These are phyloP conservation scores for Yamadazyma kanchanaburiensis DNA, from an alignment of 1,139 yeast genomes.

Conservation along the genomic window DNA sequence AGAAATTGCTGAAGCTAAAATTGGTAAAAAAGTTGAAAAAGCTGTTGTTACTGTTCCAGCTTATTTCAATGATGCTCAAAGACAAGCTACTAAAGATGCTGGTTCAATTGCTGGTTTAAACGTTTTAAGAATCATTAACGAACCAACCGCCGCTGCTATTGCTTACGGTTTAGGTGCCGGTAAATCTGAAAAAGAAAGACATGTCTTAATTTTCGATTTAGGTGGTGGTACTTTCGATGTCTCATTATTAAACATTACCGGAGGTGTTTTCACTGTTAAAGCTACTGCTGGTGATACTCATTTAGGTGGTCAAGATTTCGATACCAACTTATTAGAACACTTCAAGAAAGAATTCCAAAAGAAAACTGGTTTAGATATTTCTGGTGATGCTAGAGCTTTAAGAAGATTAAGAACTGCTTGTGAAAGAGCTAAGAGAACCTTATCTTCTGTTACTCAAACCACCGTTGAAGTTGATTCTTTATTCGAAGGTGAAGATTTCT, in stretches of 20 bases:
- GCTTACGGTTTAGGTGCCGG: slow-evolving; percentile 56
- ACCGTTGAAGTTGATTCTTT: slow-evolving; percentile 95
- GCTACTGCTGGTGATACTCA: slow-evolving; percentile 99
- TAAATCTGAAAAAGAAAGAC: slow-evolving; percentile 73
- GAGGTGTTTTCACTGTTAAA: slow-evolving; percentile 96
- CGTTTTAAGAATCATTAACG: slow-evolving; percentile 48
- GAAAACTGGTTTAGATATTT: slow-evolving; percentile 92
- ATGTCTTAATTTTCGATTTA: slow-evolving; percentile 49
- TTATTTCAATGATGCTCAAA: slow-evolving; percentile 48
- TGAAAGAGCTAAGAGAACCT: slow-evolving; percentile 99
- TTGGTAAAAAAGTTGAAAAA: slow-evolving; percentile 39
- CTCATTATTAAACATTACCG: slow-evolving; percentile 83
- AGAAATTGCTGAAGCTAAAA: slow-evolving; percentile 46
- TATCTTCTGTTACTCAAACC: slow-evolving; percentile 94
- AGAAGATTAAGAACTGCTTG: slow-evolving; percentile 98
- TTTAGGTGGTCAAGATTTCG: slow-evolving; percentile 87
- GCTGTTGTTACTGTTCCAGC: slow-evolving; percentile 53
- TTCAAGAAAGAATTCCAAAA: slow-evolving; percentile 94
- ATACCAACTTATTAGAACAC: slow-evolving; percentile 60
- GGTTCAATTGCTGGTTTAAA: slow-evolving; percentile 49
- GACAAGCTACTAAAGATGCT: slow-evolving; percentile 52
- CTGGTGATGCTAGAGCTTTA: slow-evolving; percentile 89
- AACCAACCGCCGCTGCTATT: slow-evolving; percentile 52
- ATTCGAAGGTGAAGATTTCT: slow-evolving; percentile 95
- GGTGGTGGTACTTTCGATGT: slow-evolving; percentile 55